These are phyloP conservation scores for Heracleum sosnowskyi DNA, from an alignment of 129 eudicot species.

Conservation along the genomic window DNA sequence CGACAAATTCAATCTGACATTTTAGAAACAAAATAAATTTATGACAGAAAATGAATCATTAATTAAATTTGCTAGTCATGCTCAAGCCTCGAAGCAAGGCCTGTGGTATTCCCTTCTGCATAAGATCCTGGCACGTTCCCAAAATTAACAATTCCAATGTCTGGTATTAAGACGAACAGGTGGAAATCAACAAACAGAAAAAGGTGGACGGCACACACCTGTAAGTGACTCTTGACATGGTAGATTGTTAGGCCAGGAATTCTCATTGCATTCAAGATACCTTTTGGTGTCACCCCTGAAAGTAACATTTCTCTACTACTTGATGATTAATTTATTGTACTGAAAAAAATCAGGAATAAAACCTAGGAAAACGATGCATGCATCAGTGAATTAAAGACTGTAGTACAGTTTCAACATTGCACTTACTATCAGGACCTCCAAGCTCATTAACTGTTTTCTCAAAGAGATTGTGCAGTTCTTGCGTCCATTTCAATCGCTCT, in stretches of 20 bases:
- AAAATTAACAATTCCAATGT: background rate
- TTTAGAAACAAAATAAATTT: background rate
- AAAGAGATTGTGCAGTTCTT: slow-evolving; percentile 70
- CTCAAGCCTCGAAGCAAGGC: background rate
- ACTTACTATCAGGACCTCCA: slow-evolving; percentile 87
- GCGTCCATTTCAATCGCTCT: slow-evolving; percentile 79
- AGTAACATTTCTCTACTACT: slow-evolving; percentile 7
- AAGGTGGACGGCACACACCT: slow-evolving; percentile 23
- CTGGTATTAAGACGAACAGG: background rate
- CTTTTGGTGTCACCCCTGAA: slow-evolving; percentile 89
- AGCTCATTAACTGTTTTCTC: slow-evolving; percentile 72
- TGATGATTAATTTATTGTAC: background rate
- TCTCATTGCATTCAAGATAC: slow-evolving; percentile 70
- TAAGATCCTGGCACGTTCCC: background rate
- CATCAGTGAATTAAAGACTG: no score
- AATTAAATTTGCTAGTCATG: background rate
- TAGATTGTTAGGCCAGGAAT: slow-evolving; percentile 63
- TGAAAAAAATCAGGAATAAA: background rate
- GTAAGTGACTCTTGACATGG: slow-evolving; percentile 85
- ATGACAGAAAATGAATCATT: background rate
- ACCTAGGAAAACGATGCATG: background rate
- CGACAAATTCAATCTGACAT: background rate
- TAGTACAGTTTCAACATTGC: background rate
- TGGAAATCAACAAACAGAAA: no score
- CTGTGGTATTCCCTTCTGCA: no score